Percentiles rank a stretch among this genome's conserved stretches.
These are phyloP conservation scores for Rhytidiadelphus loreus DNA, from an alignment of 225 moss, liverwort and hornwort species.

Conservation along the genomic window DNA sequence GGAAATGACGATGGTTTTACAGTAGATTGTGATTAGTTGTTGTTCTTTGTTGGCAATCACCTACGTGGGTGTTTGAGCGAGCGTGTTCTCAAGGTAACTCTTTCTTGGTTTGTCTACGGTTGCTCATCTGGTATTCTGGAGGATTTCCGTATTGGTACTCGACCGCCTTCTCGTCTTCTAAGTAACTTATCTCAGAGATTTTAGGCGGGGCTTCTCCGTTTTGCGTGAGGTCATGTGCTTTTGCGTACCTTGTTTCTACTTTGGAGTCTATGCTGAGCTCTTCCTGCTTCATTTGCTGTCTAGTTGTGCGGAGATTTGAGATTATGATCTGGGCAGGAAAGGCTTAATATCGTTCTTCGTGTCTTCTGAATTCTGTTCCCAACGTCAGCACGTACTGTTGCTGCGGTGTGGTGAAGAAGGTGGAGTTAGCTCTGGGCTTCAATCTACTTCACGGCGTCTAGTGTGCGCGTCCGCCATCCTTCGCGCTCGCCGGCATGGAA, in stretches of 20 bases:
- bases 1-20: background rate
- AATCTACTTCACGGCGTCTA: background rate
- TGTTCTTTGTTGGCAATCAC: background rate
- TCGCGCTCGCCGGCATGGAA: slow-evolving; percentile 8
- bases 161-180: background rate
- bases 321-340: background rate
- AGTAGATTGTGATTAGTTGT: background rate
- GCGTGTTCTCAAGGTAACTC: background rate
- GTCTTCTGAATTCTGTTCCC: background rate
- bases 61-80: background rate
- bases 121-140: background rate
- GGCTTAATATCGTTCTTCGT: background rate
- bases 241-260: background rate
- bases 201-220: background rate
- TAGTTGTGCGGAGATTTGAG: background rate
- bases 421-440: background rate
- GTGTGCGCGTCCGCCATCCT: background rate
- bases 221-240: background rate
- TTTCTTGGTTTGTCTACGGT: background rate
- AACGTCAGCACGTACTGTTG: background rate
- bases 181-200: background rate
- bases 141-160: background rate
- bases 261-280: background rate
- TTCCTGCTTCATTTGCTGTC: background rate
- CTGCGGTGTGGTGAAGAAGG: background rate